Evolutionary conservation across 441 rosid species (phyloP).

Genomic region (Gossypium gossypioides): DNA sequence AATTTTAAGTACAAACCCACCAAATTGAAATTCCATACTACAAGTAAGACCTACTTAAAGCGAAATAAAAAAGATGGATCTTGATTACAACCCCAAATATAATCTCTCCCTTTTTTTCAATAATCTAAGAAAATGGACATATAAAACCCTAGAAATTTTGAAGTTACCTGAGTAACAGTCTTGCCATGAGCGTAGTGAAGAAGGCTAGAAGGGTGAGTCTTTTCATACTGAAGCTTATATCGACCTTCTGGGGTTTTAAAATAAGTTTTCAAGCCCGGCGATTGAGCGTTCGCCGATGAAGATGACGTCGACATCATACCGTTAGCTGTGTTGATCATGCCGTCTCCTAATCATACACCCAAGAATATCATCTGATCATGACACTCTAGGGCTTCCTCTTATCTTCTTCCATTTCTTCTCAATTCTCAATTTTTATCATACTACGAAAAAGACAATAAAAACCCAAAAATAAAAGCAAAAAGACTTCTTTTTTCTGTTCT

Average conservation of each 20-base stretch:
- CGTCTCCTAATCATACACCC: conserved; percentile 21
- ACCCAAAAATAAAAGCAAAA: not conserved
- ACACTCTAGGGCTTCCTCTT: not conserved
- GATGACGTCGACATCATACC: conserved; percentile 87
- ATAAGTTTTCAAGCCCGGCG: conserved; percentile 92
- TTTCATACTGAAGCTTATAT: conserved; percentile 90
- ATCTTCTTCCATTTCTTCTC: not conserved
- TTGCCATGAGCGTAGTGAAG: conserved; percentile 94
- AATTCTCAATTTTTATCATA: not conserved
- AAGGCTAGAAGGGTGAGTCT: conserved; percentile 86
- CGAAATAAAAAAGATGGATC: not conserved
- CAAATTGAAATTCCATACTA: not conserved
- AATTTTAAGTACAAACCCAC: not conserved
- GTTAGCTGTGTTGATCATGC: conserved; percentile 64
- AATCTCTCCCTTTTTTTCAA: too few species aligned
- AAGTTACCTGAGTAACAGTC: conserved; percentile 82
- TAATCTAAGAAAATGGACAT: too few species aligned
- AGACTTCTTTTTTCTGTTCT: not conserved
- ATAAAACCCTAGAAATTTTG: conserved; percentile 9
- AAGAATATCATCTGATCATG: conserved; percentile 24
- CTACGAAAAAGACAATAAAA: not conserved
- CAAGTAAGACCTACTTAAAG: not conserved
- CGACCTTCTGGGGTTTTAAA: conserved; percentile 96
- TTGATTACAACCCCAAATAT: not conserved
- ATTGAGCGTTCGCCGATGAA: conserved; percentile 55